Base-by-base conservation (phyloP, 108 stramenopile genomes). In the Conticribra weissflogii region DNA sequence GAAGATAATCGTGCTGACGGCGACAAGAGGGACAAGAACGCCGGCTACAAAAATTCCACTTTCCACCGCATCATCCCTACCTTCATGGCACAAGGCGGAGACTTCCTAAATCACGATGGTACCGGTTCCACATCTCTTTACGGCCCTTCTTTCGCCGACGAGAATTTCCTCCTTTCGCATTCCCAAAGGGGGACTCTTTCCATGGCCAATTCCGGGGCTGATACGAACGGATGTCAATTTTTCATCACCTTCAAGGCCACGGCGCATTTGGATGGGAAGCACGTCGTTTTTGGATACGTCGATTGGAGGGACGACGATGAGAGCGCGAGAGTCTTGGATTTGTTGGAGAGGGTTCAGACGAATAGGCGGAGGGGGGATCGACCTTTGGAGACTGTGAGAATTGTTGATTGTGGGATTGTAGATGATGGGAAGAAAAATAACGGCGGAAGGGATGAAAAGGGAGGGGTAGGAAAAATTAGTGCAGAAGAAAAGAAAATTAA, bases 81-180 rank as follows among this genome's bases (percentile, higher is more conserved):
- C 61, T 96, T 96, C 79, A 98, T 98, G 96, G 88, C 90, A 29
- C 98, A 98, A 81, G 96, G 95, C 12, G 98, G 98, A 2, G 98
- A 98, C 83, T 98, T 95, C 72, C 68, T 83, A n/a, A 72, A 81
- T 25, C 81, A 86, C 46, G 92, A 97, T 68, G 97, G 97, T 36
- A 96, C 96, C 14, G 95, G 94, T 23, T 83, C 88, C 16, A 58
- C 86, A 32, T 77, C 78, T 24, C 85, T 91, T 33, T 90, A 85
- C 58, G 89, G 89, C 0, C 51, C 59, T 1, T 72, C 63, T 7
- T 98, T 98, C 83, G 63, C 74, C 5, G 98, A 98, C 70, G 96
- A 97, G 77, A 87, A 88, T 48, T 94, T 94, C 71, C 23, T 64
- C 0, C 83, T 91, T 41, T 54, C 67, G 18, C 91, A 92, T 76